Percentiles rank a stretch among this genome's conserved stretches.
These are phyloP conservation scores for Solanum hybrid DNA, from an alignment of 305 asterid species.

Conservation along the genomic window DNA sequence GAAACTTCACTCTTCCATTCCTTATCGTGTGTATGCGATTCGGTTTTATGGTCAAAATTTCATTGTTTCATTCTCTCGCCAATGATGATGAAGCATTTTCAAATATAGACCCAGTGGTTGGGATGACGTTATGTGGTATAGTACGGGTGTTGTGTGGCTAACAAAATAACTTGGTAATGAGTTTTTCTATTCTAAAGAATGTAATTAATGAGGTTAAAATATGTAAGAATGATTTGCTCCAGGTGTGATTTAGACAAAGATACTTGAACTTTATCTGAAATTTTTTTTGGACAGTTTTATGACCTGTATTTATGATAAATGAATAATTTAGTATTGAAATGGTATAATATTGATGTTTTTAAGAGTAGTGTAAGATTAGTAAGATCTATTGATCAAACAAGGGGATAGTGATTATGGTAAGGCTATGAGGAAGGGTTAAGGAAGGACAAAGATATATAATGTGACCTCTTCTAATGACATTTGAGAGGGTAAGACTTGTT, in stretches of 20 bases:
- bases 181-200: not conserved
- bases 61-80: not conserved
- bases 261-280: not conserved
- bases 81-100: not conserved
- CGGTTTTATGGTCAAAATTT: too few species aligned
- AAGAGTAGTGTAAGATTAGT: not conserved
- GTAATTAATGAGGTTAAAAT: not conserved
- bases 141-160: not conserved
- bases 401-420: not conserved
- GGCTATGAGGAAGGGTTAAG: not conserved
- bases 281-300: not conserved
- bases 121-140: not conserved
- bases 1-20: too few species aligned
- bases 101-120: not conserved
- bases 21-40: not conserved
- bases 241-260: not conserved
- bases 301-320: not conserved
- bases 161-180: not conserved
- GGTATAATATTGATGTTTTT: not conserved
- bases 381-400: not conserved
- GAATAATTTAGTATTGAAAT: not conserved
- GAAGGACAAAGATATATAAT: not conserved
- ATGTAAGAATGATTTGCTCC: not conserved
- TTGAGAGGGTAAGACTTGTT: not conserved
- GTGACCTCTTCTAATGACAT: not conserved